These are phyloP conservation scores for Penicillium nordicum DNA, from an alignment of 2,329 filamentous ascomycete genomes.

Conservation along the genomic window DNA sequence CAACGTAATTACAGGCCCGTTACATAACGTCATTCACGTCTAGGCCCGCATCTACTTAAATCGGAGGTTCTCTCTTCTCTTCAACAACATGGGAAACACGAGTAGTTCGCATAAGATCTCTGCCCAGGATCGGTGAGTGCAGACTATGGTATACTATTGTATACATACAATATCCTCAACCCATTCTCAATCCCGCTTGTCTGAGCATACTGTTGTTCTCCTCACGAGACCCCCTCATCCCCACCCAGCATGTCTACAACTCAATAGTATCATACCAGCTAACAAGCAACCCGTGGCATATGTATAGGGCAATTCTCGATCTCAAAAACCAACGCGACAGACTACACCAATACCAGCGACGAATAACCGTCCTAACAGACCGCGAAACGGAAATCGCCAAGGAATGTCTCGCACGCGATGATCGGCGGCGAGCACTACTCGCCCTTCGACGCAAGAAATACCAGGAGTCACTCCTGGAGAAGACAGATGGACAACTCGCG, in stretches of 20 bases:
- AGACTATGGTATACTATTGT: background rate
- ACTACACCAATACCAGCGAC: constrained; percentile 91
- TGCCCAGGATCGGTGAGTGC: constrained; percentile 76
- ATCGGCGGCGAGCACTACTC: constrained; percentile 77
- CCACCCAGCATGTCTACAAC: background rate
- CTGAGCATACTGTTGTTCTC: background rate
- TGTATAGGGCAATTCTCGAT: constrained; percentile 84
- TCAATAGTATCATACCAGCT: background rate
- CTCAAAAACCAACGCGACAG: constrained; percentile 97
- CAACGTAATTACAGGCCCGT: constrained; percentile 14
- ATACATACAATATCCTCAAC: background rate
- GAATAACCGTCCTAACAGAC: constrained; percentile 79
- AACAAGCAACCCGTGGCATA: constrained; percentile 1
- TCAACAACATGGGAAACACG: constrained; percentile 59
- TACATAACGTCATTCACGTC: constrained; percentile 19
- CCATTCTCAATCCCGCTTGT: background rate
- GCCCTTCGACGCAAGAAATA: constrained; percentile 95
- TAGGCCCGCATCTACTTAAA: background rate
- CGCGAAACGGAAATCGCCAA: constrained; percentile 83
- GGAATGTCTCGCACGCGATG: constrained; percentile 73
- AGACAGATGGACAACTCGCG: constrained; percentile 91
- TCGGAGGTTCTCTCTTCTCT: background rate
- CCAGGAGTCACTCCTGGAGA: constrained; percentile 81
- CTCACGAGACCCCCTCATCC: constrained; percentile 16
- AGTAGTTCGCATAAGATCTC: constrained; percentile 64